Base-by-base conservation (phyloP, 2,329 filamentous ascomycete genomes). In the Penicillium sclerotigenum region DNA sequence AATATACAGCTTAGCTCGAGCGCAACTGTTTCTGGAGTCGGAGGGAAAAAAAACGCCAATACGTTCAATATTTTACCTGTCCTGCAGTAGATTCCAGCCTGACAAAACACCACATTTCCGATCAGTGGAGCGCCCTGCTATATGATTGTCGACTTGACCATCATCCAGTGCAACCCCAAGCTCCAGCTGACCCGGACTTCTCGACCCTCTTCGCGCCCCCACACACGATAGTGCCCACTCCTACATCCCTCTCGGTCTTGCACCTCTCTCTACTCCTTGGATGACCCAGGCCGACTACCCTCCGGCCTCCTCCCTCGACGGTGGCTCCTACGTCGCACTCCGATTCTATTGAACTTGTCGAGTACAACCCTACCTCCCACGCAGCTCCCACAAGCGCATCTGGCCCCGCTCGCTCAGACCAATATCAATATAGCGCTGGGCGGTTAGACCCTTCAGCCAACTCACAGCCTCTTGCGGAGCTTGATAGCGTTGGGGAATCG, bases 301-400 rank as follows among this genome's bases (percentile, higher is more conserved):
- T 50, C 56, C 61, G 59, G 57, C 58, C 51, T 22, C 47, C 31
- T 48, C 26, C 16, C 26, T 43, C 38, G 58, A 68, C 60, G 52
- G 65, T 65, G 67, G 63, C 64, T 62, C 55, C 63, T 24, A 28
- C 26, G 51, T 41, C 58, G 50, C 61, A 43, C 36, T 62, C 36
- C 47, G 64, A 68, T 59, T 67, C 65, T 51, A 69, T 74, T 56
- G 72, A 75, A 59, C 71, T 74, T 55, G 65, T 63, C 61, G 60
- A 69, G 41, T 63, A 68, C 57, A 47, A 62, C 37, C 42, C 60
- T 40, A 22, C 56, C 43, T 42, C 41, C 24, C 41, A 47, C 31
- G 28, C 24, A 47, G 28, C 56, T 34, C 40, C 31, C 47, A 46
- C 56, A 42, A 46, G 29, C 29, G 41, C 46, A 33, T 43, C 52